Base-by-base conservation (phyloP, 306 rosid species). In the Canavalia gladiata region DNA sequence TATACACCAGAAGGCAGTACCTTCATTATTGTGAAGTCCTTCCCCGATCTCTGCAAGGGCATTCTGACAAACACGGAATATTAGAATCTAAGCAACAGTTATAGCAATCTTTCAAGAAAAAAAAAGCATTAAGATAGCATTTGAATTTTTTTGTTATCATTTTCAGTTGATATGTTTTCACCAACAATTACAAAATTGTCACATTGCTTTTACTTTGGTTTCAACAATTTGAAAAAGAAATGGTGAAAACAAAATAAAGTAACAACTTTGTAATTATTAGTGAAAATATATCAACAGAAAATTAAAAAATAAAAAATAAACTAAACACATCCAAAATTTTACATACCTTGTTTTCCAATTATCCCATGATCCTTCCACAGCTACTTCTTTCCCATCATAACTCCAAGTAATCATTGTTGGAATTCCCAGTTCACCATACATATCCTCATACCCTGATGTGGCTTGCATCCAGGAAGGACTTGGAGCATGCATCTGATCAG, bases 331-430 rank as follows among this genome's bases (percentile, higher is more conserved):
- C 49, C 52, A 8, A 68, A 51, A 30, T 30, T 64, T 62, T 71
- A 72, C 77, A 55, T 83, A 95, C 99, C 97, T 93, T 68, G 89
- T 81, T 85, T 89, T 93, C 99, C 99, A 95, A 84, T 87, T 84
- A 86, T 95, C 99, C 99, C 99, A 95, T 13, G 99, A 93, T 68
- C 99, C 99, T 89, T 95, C 94, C 72, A 92, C 97, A 68, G 88
- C 91, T 5, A 95, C 99, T 28, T 93, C 94, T 77, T 90, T 93
- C 52, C 97, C 99, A 73, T 86, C 97, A 83, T 93, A 85, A 78
- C 88, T 82, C 99, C 99, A 95, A 2, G 98, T 93, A 79, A 95
- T 88, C 99, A 95, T 95, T 2, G 98, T 91, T 5, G 99, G 99
- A 86, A 95, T 93, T 59, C 97, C 98, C 60, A 86, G 92, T 82